Conservation (phyloP, 2,329 filamentous ascomycete species). For the Raffaelea arxii region DNA sequence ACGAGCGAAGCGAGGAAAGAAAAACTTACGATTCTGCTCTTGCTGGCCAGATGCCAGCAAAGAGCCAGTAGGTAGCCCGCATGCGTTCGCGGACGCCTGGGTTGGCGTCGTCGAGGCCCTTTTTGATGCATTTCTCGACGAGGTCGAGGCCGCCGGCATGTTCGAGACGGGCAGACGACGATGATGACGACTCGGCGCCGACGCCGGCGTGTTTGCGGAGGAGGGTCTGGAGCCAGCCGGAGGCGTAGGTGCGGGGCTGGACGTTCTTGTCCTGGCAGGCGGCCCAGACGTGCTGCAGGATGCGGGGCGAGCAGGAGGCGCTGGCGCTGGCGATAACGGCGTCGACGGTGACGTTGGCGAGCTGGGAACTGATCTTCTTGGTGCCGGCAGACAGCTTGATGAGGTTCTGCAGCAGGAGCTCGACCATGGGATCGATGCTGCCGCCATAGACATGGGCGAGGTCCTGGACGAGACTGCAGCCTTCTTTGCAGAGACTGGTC, state of each 20-base stretch:
- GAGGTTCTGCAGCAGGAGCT: constrained; percentile 79
- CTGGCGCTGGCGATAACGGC: constrained; percentile 69
- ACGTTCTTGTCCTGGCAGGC: constrained; percentile 92
- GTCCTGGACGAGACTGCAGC: constrained; percentile 76
- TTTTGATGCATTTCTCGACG: constrained; percentile 81
- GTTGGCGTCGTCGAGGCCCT: constrained; percentile 81
- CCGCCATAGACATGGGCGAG: constrained; percentile 67
- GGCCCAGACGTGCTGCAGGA: constrained; percentile 76
- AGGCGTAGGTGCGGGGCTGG: constrained; percentile 68
- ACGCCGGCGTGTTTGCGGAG: constrained; percentile 68
- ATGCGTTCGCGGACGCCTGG: constrained; percentile 81
- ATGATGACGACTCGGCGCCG: no score
- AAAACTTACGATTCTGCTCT: constrained; percentile 59
- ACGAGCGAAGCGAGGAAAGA: neutral
- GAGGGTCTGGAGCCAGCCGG: constrained; percentile 76
- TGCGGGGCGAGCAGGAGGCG: constrained; percentile 65
- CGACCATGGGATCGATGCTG: constrained; percentile 77
- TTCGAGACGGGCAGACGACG: no score
- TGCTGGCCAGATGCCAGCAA: constrained; percentile 66
- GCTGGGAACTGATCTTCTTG: constrained; percentile 85
- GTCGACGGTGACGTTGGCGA: constrained; percentile 73
- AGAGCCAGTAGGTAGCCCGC: constrained; percentile 79
- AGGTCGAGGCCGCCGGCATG: constrained; percentile 74
- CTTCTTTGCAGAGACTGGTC: constrained; percentile 84
- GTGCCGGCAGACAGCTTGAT: constrained; percentile 83